Base-by-base conservation (phyloP, 306 rosid species). In the Cucumis melo region DNA sequence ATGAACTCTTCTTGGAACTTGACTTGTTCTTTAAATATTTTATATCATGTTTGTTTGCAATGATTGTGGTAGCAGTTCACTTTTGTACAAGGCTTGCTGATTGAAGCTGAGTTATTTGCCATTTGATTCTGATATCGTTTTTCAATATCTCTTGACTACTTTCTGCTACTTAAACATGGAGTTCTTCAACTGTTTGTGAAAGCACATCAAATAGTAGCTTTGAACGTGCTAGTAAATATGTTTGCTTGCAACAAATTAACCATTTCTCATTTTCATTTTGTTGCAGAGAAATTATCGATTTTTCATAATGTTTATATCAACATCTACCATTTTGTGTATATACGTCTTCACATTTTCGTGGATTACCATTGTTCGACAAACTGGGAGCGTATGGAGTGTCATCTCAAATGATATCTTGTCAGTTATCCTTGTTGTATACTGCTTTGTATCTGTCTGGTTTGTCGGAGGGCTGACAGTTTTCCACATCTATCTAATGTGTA, bases 391-490 rank as follows among this genome's bases (percentile, higher is more conserved):
- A 77, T 81, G 89, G 92, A 79, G 0, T 58, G 83, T 7, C 74
- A 81, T 93, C 87, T 82, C 90, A 21, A 83, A 2, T 0, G 96
- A 91, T 78, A 16, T 85, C 39, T 44, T 86, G 59, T 93, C 98
- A 0, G 89, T 91, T 73, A 61, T 88, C 68, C 97, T 93, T 84
- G 87, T 88, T 36, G 86, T 85, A 7, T 93, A 93, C 83, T 91
- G 98, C 93, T 93, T 93, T 79, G 76, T 89, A 38, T 84, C 86
- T 7, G 80, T 91, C 81, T 93, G 98, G 98, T 93, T 93, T 75
- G 98, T 93, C 27, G 98, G 98, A 19, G 98, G 98, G 13, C 90
- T 93, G 20, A 89, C 96, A 20, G 88, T 89, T 53, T 93, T 93
- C 84, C 98, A 93, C 82, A 75, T 93, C 57, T 89, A 93, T 81